Evolutionary conservation across 2,329 filamentous ascomycete genomes (phyloP), one percentile per base, ranked within the genome.

Genomic region (Chaetomiaceae sp.): DNA sequence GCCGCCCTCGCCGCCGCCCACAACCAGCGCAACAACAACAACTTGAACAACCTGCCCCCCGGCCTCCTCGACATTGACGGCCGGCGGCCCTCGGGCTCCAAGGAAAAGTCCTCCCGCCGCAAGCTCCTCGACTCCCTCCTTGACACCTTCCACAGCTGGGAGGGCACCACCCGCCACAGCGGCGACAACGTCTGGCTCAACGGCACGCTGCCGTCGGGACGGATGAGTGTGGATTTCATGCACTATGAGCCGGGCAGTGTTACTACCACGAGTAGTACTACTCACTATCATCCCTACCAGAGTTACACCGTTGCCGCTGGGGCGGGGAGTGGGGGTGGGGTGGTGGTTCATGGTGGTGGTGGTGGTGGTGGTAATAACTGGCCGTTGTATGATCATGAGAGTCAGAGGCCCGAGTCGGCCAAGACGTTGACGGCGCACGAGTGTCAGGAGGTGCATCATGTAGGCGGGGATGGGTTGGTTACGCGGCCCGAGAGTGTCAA

Each of bases 131-230:
- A 47, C 19, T 19, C 36, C 5, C n/a, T 53, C 34, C 17, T 40
- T n/a, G 43, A 47, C 19, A 25, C 36, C 9, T 12, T 53, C 34
- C 36, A 47, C 12, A 27, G 47, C 27, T 47, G 34, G 43, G 50
- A 53, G 36, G 43, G 47, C 31, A 34, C 25, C 6, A 23, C 37
- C 1, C 36, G 37, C 5, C 6, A 22, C 17, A 15, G 27, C 17
- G 3, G 27, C 25, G 25, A 17, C 25, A 3, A 2, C 9, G 7
- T 15, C 37, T 17, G 27, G 11, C 12, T 34, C 1, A 19, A 36
- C 19, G 37, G 9, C 27, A 23, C 37, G 8, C 34, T 47, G 34
- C 47, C 47, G 5, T 42, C 47, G 25, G 47, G 47, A 1, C 20
- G 36, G 14, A 15, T 49, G 47, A 38, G 33, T 7, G 33, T 47